Base-by-base conservation (phyloP, 177 flowering plant species). In the Vitis hybrid region DNA sequence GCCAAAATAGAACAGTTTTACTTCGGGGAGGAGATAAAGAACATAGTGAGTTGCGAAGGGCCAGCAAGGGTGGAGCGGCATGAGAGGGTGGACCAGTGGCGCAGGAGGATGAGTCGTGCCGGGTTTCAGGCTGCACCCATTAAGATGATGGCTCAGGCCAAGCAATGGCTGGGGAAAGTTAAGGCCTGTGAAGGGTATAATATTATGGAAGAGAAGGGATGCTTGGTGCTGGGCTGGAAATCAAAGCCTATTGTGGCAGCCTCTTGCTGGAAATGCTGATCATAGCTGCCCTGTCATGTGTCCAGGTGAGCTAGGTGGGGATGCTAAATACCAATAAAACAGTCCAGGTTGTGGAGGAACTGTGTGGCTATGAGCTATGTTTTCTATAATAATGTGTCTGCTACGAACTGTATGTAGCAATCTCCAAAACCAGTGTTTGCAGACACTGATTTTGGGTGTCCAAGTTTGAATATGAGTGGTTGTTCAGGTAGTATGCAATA, bases 31-130 rank as follows among this genome's bases (percentile, higher is more conserved):
- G 91, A 87, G 80, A 90, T 90, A 31, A 90, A 88, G 83, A 88
- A 90, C 82, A 90, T 88, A 10, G 86, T 90, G 71, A 88, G 92
- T 77, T 87, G 89, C 22, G 93, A 90, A 77, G 92, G 92, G 50
- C 90, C 88, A 0, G 88, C 82, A 2, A 79, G 91, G 77, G 82
- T 90, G 31, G 95, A 90, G 70, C 71, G 95, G 70, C 95, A 90
- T 50, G 95, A 88, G 82, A 82, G 81, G 78, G 83, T 85, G 16
- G 95, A 88, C 50, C 95, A 88, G 64, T 88, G 92, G 92, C 81
- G 91, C 3, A 71, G 91, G 76, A 82, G 93, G 77, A 87, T 88
- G 93, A 88, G 93, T 79, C 75, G 93, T 14, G 93, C 93, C 0
- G 90, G 93, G 49, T 90, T 90, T 71, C 96, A 88, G 69, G 80